Base-by-base conservation (phyloP, 106 monocot species). In the Chionographis japonica region DNA sequence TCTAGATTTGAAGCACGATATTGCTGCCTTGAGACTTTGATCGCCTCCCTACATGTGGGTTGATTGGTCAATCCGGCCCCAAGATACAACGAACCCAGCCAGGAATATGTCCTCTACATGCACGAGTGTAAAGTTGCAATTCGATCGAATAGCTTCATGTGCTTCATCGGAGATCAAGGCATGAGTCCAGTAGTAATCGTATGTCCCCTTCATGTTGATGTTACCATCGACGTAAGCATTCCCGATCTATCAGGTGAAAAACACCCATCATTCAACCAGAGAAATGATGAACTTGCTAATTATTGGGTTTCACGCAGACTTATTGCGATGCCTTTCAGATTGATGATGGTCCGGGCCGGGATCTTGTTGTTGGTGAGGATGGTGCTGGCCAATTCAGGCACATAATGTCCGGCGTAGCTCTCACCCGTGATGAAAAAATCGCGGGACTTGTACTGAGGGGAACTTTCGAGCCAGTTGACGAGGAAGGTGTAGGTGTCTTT, bases 371-470 rank as follows among this genome's bases (percentile, higher is more conserved):
- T 35, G 1, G 5, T 58, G 16, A 74, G 58, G 56, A 85, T 85
- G 40, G 61, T 41, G 2, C 38, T 17, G 3, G 85, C 85, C 3
- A 85, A 80, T 65, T 85, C 68, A 46, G 85, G 85, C 16, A 73
- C 65, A 18, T 77, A 85, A 20, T 80, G 85, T 13, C 85, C 85
- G 6, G 73, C 77, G 40, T 77, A 85, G 68, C 85, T 85, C 77
- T 85, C 85, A 20, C 85, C 85, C 18, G 77, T 54, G 2, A 85
- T 72, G 68, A 54, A 85, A 52, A 85, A 80, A 15, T 77, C 70
- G 0, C 73, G 72, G 4, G 41, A 50, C 55, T 80, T 80, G 70
- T 80, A 85, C 65, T 80, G 58, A 0, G 80, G 85, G 15, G 73
- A 84, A 12, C 80, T 64, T 37, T 76, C 80, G 2, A 79, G 35